Conservation (phyloP, 768 basidiomycete genomes). For the Mycena epipterygia region DNA sequence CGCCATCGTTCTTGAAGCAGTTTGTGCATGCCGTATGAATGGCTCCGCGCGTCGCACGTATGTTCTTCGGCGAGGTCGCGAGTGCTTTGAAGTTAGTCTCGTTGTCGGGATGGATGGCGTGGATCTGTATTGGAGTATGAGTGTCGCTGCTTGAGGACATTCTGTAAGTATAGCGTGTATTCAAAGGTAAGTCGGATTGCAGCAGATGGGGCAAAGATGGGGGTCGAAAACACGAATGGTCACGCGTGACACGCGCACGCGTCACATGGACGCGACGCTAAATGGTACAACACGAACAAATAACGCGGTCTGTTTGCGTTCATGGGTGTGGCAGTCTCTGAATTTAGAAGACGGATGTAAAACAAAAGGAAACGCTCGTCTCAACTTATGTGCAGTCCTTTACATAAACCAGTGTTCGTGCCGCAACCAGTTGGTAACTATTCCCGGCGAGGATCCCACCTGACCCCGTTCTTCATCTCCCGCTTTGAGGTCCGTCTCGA, state of each 20-base stretch:
- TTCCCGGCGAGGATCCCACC: too few species aligned
- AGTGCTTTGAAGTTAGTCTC: slow-evolving; percentile 15
- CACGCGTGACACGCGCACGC: not conserved
- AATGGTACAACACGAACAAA: not conserved
- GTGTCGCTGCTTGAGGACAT: not conserved
- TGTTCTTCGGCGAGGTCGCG: not conserved
- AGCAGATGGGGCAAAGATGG: too few species aligned
- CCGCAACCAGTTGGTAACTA: too few species aligned
- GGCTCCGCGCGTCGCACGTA: not conserved
- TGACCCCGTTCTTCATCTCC: too few species aligned
- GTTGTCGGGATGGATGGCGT: slow-evolving; percentile 22
- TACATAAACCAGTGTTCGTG: too few species aligned
- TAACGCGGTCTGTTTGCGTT: not conserved
- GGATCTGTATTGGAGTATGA: not conserved
- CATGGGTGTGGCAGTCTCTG: too few species aligned
- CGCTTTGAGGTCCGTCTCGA: too few species aligned
- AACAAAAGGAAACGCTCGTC: too few species aligned
- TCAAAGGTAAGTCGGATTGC: too few species aligned
- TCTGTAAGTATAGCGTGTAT: not conserved
- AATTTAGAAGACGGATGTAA: too few species aligned
- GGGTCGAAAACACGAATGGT: not conserved
- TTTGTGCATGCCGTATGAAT: not conserved
- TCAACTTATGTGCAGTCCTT: too few species aligned
- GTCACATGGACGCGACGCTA: not conserved
- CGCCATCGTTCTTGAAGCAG: not conserved